Base-by-base conservation (phyloP, 768 basidiomycete species). In the Lepiota brunneoincarnata region DNA sequence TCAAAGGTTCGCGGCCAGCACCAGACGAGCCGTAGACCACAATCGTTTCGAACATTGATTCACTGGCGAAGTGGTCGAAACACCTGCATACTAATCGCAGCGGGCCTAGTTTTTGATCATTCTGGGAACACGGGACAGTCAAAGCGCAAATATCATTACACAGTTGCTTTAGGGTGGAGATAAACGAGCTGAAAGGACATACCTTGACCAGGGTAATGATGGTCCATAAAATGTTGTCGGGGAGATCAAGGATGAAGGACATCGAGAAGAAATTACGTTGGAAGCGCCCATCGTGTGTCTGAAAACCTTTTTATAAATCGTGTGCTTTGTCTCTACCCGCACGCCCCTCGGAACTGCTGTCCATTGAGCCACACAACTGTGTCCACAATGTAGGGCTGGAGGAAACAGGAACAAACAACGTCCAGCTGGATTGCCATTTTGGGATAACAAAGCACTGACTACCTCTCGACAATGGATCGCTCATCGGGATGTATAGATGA, bases 21-120 rank as follows among this genome's bases (percentile, higher is more conserved):
- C 38, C 37, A n/a, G 38, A 20, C n/a, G 49, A 50, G 12, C 41
- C 42, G 14, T 38, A 26, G 4, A 52, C 11, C 14, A 23, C 42
- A n/a, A 52, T 43, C 34, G 51, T 45, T 15, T 45, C 51, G 42
- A 52, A 52, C 42, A 52, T 52, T 10, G 20, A 21, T 15, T 52
- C 42, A n/a, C 34, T 44, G 5, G 20, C 35, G 34, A 24, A 26
- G 34, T 37, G 5, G 35, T 52, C 37, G 51, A 52, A 52, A 36
- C 24, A 21, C 12, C 42, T 20, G 35, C 42, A 44, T 1, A 52
- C 51, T 14, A 52, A 35, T 7, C 51, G 51, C 21, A 52, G 35
- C n/a, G 38, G 18, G 6, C 15, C 37, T 23, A 50, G 24, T n/a
- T 40, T 40, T 21, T 39, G 38, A 7, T 24, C 38, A 31, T 26